phyloP scores from a whole-genome alignment of 139 green algal genomes.

The Trebouxia sp. region DNA sequence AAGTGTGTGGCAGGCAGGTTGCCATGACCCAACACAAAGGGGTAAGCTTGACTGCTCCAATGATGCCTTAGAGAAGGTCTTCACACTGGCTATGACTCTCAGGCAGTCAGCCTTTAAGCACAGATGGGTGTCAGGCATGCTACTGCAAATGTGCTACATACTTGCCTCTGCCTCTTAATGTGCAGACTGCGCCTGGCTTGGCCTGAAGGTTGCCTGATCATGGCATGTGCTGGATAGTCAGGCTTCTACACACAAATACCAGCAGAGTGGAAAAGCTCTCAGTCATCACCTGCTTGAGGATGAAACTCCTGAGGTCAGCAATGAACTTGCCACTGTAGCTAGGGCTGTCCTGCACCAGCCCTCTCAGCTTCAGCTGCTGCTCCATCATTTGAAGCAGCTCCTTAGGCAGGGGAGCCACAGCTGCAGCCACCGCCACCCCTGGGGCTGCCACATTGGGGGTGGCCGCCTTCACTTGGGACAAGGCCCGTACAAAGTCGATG shows the following conservation, averaged over 20 bases:
- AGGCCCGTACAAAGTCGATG: constrained; percentile 65
- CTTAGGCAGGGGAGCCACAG: background rate
- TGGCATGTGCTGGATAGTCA: no score
- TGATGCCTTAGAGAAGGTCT: no score
- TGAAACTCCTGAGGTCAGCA: constrained; percentile 46
- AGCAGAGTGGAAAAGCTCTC: background rate
- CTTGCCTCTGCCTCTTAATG: no score
- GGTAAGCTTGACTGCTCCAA: no score
- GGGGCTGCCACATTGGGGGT: background rate
- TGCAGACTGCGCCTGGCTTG: no score
- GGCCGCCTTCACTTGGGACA: constrained; percentile 47
- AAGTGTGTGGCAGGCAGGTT: background rate
- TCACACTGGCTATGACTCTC: no score
- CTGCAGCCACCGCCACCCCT: background rate
- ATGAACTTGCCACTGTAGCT: constrained; percentile 56
- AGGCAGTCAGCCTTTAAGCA: no score
- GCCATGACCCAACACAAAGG: no score
- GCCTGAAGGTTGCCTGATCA: no score
- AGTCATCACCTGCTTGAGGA: constrained; percentile 51
- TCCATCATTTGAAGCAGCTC: constrained; percentile 1
- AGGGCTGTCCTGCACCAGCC: constrained; percentile 14
- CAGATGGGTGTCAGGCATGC: no score
- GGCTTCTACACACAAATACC: no score
- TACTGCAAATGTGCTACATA: no score
- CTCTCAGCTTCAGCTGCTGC: constrained; percentile 32